Percentiles rank a stretch among this genome's conserved stretches.
Conservation (phyloP, 768 basidiomycete species). For the Tylopilus intermedius region DNA sequence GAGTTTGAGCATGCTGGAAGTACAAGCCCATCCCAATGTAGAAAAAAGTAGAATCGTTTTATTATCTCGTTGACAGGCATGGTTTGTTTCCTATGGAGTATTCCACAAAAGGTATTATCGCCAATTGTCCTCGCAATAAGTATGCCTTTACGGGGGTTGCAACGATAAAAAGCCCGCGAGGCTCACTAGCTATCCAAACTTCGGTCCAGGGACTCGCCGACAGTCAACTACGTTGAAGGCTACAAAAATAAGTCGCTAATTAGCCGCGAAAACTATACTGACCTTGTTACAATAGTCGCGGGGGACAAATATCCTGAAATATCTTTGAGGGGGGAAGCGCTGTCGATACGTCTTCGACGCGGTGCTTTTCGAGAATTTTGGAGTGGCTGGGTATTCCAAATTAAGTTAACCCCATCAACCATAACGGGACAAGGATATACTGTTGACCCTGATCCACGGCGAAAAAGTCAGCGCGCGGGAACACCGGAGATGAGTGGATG, state of each 20-base stretch:
- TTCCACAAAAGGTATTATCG: background rate
- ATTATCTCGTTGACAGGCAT: background rate
- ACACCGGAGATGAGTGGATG: slow-evolving; percentile 17
- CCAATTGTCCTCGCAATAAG: background rate
- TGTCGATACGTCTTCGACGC: slow-evolving; percentile 22
- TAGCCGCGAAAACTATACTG: slow-evolving; percentile 4
- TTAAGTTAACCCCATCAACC: slow-evolving; percentile 6
- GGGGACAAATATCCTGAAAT: slow-evolving; percentile 24
- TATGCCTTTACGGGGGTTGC: background rate
- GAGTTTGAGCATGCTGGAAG: background rate
- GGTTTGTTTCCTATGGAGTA: background rate
- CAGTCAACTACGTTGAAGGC: background rate
- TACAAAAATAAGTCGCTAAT: slow-evolving; percentile 24
- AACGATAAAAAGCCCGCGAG: slow-evolving; percentile 13
- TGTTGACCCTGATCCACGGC: slow-evolving; percentile 29
- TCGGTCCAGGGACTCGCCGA: background rate
- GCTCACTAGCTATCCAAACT: slow-evolving; percentile 2
- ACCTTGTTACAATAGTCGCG: slow-evolving; percentile 4
- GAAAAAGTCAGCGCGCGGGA: slow-evolving; percentile 26
- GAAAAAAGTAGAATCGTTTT: background rate
- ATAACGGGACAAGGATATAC: slow-evolving; percentile 8
- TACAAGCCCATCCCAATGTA: background rate
- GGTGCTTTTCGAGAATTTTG: slow-evolving; percentile 30
- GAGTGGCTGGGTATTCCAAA: slow-evolving; percentile 11
- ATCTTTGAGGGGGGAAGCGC: slow-evolving; percentile 15